A percentile compares a stretch with the other conserved stretches of the same genome.
phyloP scores from a whole-genome alignment of 352 stramenopile species.

The Phytophthora parvispora region DNA sequence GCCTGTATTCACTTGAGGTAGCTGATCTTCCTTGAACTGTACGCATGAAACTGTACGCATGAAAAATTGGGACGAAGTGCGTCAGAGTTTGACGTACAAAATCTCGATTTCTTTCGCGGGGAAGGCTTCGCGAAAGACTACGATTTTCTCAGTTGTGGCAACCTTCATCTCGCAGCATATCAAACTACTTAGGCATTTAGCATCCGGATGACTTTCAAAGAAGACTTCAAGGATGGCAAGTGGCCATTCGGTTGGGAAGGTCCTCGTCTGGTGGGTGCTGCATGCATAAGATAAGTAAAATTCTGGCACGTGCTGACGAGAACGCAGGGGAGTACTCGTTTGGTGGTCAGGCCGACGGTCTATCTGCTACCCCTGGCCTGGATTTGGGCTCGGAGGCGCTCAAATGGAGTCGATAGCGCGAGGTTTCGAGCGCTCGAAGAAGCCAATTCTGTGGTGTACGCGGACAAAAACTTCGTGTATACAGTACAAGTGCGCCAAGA shows the following conservation, averaged over 20 bases:
- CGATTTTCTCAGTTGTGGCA: background rate
- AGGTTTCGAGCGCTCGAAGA: background rate
- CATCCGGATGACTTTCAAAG: background rate
- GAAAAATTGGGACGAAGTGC: too few relatives aligned
- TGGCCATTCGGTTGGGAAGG: background rate
- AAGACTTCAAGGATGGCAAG: background rate
- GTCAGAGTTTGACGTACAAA: too few relatives aligned
- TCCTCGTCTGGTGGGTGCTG: background rate
- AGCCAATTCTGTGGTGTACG: background rate
- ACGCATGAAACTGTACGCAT: too few relatives aligned
- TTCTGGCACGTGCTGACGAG: background rate
- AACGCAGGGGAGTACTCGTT: conserved; percentile 13
- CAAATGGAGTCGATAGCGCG: background rate
- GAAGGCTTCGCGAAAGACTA: too few relatives aligned
- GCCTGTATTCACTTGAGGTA: too few relatives aligned
- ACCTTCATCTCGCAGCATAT: too few relatives aligned
- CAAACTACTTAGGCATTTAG: too few relatives aligned
- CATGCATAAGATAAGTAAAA: conserved; percentile 7
- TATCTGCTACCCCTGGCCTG: conserved; percentile 5
- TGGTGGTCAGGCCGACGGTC: background rate
- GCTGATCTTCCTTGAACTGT: too few relatives aligned
- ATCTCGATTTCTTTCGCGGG: too few relatives aligned
- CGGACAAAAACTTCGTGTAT: background rate
- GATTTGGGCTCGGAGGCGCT: background rate
- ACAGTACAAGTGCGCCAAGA: too few relatives aligned